These are phyloP conservation scores for Zoysia pacifica DNA, from an alignment of 176 grass and related monocot species.

Conservation along the genomic window DNA sequence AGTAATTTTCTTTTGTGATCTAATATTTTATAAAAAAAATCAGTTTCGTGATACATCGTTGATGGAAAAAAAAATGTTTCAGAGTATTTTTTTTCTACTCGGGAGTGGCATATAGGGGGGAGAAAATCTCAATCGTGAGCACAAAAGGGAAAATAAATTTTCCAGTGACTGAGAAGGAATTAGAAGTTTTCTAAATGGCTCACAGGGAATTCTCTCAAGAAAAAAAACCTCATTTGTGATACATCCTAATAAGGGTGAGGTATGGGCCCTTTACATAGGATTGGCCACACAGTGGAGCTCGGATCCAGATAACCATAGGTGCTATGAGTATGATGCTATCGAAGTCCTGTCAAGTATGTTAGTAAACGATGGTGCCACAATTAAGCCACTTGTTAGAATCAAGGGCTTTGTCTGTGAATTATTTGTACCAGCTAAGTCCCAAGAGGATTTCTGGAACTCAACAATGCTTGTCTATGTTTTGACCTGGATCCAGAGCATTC, in stretches of 20 bases:
- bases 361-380: conserved; percentile 40
- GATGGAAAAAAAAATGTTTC: too few relatives aligned
- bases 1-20: too few relatives aligned
- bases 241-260: conserved; percentile 73
- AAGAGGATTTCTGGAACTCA: conserved; percentile 86
- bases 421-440: conserved; percentile 62
- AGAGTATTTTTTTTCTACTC: too few relatives aligned
- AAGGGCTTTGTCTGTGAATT: conserved; percentile 74
- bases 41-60: too few relatives aligned
- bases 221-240: conserved; percentile 64
- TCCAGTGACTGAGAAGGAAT: too few relatives aligned
- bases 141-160: too few relatives aligned
- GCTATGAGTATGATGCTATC: conserved; percentile 73
- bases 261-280: conserved; percentile 88
- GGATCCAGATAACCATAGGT: conserved; percentile 70
- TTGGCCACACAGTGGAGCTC: conserved; percentile 77
- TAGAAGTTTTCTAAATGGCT: too few relatives aligned
- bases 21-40: too few relatives aligned
- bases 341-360: conserved; percentile 68
- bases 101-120: too few relatives aligned
- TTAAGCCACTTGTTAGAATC: conserved; percentile 76
- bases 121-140: too few relatives aligned
- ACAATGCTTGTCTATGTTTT: conserved; percentile 69
- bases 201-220: neutral
- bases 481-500: conserved; percentile 61